These are phyloP conservation scores for Moricandia arvensis DNA, from an alignment of 345 rosid species.

Conservation along the genomic window DNA sequence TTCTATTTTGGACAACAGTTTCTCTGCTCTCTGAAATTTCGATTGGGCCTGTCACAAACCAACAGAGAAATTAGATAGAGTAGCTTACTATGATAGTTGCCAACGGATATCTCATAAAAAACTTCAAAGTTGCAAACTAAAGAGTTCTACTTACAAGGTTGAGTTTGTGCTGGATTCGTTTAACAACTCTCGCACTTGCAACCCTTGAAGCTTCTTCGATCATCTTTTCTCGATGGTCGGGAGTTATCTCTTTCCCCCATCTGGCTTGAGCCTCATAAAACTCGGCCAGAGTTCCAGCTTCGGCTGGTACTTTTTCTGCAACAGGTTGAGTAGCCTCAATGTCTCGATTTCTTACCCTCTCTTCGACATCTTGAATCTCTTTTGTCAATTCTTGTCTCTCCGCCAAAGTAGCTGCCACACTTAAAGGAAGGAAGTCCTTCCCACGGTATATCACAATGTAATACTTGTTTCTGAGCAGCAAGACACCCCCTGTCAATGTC, in stretches of 20 bases:
- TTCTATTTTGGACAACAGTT: conserved; percentile 79
- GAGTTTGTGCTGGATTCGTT: conserved; percentile 75
- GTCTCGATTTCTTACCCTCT: conserved; percentile 55
- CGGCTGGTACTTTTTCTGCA: conserved; percentile 53
- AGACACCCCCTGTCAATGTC: conserved; percentile 86
- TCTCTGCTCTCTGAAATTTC: conserved; percentile 88
- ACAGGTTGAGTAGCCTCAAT: conserved; percentile 51
- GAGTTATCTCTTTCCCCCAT: conserved; percentile 82
- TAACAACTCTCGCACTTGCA: conserved; percentile 62
- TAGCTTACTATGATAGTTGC: not conserved
- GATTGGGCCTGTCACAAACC: conserved; percentile 66
- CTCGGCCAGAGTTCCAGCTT: conserved; percentile 92
- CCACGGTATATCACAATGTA: conserved; percentile 94
- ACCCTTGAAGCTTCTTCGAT: conserved; percentile 79
- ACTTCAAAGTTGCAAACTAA: not conserved
- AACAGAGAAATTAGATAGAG: conserved; percentile 10
- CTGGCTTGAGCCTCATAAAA: conserved; percentile 95
- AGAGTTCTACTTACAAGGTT: conserved; percentile 57
- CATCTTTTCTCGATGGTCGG: conserved; percentile 84
- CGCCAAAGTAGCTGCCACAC: conserved; percentile 78
- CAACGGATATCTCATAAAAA: conserved; percentile 10
- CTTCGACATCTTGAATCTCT: conserved; percentile 82
- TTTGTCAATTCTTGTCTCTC: conserved; percentile 79
- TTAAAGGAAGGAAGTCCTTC: conserved; percentile 91
- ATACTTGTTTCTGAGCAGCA: conserved; percentile 92